Base-by-base conservation (phyloP, 75 land plant genomes). In the Chamaecyparis obtusa region DNA sequence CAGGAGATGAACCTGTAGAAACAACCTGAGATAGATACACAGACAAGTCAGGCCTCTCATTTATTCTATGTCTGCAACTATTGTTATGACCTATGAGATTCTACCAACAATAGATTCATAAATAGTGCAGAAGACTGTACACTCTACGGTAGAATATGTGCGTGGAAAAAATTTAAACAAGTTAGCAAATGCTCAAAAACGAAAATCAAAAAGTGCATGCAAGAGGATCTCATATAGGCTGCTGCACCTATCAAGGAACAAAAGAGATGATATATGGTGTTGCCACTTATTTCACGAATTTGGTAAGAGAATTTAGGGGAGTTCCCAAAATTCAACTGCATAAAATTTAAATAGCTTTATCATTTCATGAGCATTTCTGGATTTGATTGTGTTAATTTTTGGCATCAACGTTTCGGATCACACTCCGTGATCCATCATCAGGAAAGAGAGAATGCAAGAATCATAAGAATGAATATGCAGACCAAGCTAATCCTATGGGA, bases 1-100 rank as follows among this genome's bases (percentile, higher is more conserved):
- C 97, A 46, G 99, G 99, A 75, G 95, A 91, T 30, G 95, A 94
- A 88, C 97, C 98, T 79, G 96, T 99, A 37, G 97, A 92, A 43
- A 98, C 94, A 90, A 98, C 91, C 99, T 98, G 92, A 48, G 64
- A 83, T 35, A 83, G 27, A 69, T 30, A 33, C 57, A 83, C 17
- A 24, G 13, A 79, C 17, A 43, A 35, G 55, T 79, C 7, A 81
- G 46, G 83, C 83, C 83, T 81, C 32, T 46, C 13, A 44, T 41
- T 43, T 44, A 43, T 39, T 17, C 43, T 27, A 39, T 6, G 9
- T 46, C 33, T 74, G 76, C 76, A 30, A 33, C 33, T 74, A 74
- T 74, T 74, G 4, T 74, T 64, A 24, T 32, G 15, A 10, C 32
- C 30, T 44, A 16, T 80, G 37, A 43, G 83, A 21, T 36, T 5